Percentiles rank a stretch among this genome's conserved stretches.
Evolutionary conservation across 2,329 filamentous ascomycete genomes (phyloP).

Genomic region (Sarocladium oryzae): DNA sequence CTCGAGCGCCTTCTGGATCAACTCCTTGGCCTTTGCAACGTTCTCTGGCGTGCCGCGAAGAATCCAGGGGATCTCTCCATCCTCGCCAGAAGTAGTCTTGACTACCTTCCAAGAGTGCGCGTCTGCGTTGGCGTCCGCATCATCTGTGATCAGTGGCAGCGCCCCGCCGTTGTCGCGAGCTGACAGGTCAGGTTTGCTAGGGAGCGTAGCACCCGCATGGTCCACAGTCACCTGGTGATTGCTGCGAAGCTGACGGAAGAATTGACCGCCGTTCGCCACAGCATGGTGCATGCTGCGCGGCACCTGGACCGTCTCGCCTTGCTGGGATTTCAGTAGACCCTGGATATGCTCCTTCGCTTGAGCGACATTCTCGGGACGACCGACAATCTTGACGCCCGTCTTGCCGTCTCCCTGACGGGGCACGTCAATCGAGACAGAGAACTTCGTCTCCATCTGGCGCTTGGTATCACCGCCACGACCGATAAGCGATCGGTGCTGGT

Average conservation of each 20-base stretch:
- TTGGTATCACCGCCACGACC: conserved; percentile 86
- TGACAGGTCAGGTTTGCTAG: conserved; percentile 56
- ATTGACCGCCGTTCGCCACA: conserved; percentile 80
- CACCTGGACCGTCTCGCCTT: conserved; percentile 80
- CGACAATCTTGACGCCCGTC: conserved; percentile 80
- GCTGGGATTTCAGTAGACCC: conserved; percentile 73
- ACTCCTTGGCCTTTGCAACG: conserved; percentile 72
- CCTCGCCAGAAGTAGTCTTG: conserved; percentile 52
- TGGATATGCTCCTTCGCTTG: conserved; percentile 83
- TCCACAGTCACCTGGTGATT: conserved; percentile 87
- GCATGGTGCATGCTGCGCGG: conserved; percentile 77
- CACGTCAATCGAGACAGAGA: conserved; percentile 82
- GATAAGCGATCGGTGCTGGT: conserved; percentile 88
- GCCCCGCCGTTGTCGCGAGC: conserved; percentile 52
- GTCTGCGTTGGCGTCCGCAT: conserved; percentile 56
- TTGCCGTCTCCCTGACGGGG: conserved; percentile 81
- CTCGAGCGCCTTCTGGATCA: conserved; percentile 66
- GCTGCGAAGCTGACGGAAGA: conserved; percentile 85
- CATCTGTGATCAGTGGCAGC: conserved; percentile 91
- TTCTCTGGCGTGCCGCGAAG: conserved; percentile 73
- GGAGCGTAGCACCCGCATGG: conserved; percentile 74
- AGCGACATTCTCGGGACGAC: conserved; percentile 70
- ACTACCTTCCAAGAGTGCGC: conserved; percentile 80
- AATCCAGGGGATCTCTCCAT: conserved; percentile 81
- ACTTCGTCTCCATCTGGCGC: conserved; percentile 76